These are phyloP conservation scores for Herpotrichia juniperi DNA, from an alignment of 2,329 filamentous ascomycete species.

Conservation along the genomic window DNA sequence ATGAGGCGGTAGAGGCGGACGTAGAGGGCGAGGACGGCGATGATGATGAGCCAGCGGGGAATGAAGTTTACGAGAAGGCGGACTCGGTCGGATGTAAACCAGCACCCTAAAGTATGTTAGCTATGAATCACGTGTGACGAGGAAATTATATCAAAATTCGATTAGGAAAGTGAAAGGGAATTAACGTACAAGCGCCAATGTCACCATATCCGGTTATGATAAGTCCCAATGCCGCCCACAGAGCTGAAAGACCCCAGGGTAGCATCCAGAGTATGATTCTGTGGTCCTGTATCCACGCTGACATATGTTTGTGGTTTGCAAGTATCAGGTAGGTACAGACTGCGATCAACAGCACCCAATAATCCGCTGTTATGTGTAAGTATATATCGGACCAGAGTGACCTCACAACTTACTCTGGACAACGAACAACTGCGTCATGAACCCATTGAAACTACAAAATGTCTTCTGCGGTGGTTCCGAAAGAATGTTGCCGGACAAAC, in stretches of 20 bases:
- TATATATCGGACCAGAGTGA: background rate
- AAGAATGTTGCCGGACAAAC: conserved; percentile 41
- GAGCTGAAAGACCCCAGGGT: conserved; percentile 46
- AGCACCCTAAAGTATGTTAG: conserved; percentile 37
- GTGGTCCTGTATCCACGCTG: conserved; percentile 48
- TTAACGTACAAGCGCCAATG: conserved; percentile 27
- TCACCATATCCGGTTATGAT: conserved; percentile 23
- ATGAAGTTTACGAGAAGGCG: conserved; percentile 52
- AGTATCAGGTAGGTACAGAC: conserved; percentile 51
- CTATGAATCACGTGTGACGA: background rate
- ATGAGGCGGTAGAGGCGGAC: conserved; percentile 48
- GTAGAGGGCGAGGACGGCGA: conserved; percentile 47
- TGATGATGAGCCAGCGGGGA: conserved; percentile 51
- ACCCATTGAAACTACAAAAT: conserved; percentile 52
- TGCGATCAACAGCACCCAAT: conserved; percentile 52
- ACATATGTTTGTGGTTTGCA: conserved; percentile 43
- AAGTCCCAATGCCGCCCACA: conserved; percentile 40
- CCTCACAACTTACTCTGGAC: conserved; percentile 44
- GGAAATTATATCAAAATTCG: background rate
- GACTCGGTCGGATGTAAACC: conserved; percentile 49
- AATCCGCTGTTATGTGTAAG: conserved; percentile 40
- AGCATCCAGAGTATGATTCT: conserved; percentile 39
- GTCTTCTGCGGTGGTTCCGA: conserved; percentile 28
- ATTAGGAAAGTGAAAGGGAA: background rate
- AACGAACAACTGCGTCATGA: conserved; percentile 52